Conservation (phyloP, 106 monocot genomes). For the Apostasia shenzhenica region DNA sequence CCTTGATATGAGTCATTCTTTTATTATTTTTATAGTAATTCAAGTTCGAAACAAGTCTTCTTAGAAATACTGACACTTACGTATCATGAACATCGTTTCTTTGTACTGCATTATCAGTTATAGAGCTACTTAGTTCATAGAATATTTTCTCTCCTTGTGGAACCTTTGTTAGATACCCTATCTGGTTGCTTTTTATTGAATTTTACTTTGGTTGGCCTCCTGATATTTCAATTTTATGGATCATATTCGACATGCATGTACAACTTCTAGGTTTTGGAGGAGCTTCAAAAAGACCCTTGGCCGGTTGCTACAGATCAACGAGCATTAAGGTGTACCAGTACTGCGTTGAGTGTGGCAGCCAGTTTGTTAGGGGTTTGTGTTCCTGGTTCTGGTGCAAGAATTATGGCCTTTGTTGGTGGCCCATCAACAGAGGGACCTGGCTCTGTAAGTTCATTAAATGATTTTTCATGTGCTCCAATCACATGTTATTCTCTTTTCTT, state of each 20-base stretch:
- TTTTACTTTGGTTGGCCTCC: background rate
- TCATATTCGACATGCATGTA: background rate
- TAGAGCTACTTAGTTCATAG: background rate
- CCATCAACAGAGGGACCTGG: conserved; percentile 88
- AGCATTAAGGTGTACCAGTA: conserved; percentile 76
- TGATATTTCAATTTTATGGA: background rate
- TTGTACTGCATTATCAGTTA: background rate
- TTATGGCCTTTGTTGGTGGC: conserved; percentile 98
- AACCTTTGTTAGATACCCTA: background rate
- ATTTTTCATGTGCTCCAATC: no score
- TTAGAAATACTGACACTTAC: background rate
- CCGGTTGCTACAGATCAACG: conserved; percentile 71
- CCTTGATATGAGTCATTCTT: no score
- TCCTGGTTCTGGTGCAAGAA: conserved; percentile 98
- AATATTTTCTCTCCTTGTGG: background rate
- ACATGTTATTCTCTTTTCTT: no score
- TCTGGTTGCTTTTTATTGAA: background rate
- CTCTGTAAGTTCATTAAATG: conserved; percentile 36
- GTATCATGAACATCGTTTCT: background rate
- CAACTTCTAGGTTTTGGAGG: conserved; percentile 68
- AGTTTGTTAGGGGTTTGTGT: conserved; percentile 88
- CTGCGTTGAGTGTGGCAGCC: conserved; percentile 83
- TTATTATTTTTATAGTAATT: no score
- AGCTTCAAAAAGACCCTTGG: conserved; percentile 95
- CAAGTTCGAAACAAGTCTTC: background rate